A percentile compares a stretch with the other conserved stretches of the same genome.
phyloP scores from a whole-genome alignment of 2,329 filamentous ascomycete species.

The Plectosphaerella plurivora region DNA sequence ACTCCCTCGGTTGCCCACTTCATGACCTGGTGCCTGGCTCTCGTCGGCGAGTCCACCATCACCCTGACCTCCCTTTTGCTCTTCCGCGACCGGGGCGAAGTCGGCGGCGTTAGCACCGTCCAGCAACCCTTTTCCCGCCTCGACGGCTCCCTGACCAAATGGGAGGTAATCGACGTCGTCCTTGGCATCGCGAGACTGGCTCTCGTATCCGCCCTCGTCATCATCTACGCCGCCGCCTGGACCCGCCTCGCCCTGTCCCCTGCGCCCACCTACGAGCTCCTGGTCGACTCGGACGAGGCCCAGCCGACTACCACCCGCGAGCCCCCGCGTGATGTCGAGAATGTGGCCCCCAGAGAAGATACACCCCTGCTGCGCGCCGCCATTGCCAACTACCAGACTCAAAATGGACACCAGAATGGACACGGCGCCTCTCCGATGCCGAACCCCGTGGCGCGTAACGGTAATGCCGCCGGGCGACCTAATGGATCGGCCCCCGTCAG shows the following conservation, averaged over 20 bases:
- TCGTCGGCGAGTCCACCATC: conserved; percentile 70
- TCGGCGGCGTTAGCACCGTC: conserved; percentile 50
- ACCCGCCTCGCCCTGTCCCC: neutral
- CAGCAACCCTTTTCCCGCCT: conserved; percentile 37
- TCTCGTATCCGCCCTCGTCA: conserved; percentile 56
- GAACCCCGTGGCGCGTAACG: conserved; percentile 14
- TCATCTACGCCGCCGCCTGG: conserved; percentile 39
- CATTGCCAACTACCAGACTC: conserved; percentile 4
- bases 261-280: neutral
- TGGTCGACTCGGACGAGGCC: conserved; percentile 31
- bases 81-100: conserved; percentile 48
- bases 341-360: conserved; percentile 8
- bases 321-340: conserved; percentile 29
- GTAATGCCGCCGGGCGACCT: conserved; percentile 17
- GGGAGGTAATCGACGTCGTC: conserved; percentile 62
- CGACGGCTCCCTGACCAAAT: conserved; percentile 22
- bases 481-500: conserved; percentile 33
- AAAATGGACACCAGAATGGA: conserved; percentile 25
- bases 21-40: conserved; percentile 69
- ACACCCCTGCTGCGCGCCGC: conserved; percentile 1
- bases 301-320: conserved; percentile 39
- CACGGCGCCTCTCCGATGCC: conserved; percentile 33
- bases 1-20: conserved; percentile 79
- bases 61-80: conserved; percentile 64
- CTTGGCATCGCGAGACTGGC: conserved; percentile 66